These are phyloP conservation scores for Fusarium coicis DNA, from an alignment of 2,329 filamentous ascomycete genomes.

Conservation along the genomic window DNA sequence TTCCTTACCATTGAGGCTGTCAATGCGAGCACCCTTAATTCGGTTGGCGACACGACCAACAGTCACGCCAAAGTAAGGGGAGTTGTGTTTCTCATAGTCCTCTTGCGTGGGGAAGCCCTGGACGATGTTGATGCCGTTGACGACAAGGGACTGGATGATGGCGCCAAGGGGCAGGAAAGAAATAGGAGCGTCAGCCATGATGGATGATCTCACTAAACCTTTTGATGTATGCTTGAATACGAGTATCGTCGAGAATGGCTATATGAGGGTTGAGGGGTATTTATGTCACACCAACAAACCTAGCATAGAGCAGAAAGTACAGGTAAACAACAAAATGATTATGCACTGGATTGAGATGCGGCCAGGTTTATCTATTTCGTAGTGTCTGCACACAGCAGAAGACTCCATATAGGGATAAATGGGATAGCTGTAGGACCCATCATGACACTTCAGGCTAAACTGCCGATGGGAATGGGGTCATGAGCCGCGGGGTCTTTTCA, in stretches of 20 bases:
- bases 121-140: conserved; percentile 86
- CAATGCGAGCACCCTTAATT: conserved; percentile 76
- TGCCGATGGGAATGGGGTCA: conserved; percentile 34
- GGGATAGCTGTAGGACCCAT: conserved; percentile 35
- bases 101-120: conserved; percentile 82
- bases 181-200: conserved; percentile 62
- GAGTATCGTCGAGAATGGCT: conserved; percentile 11
- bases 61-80: conserved; percentile 88
- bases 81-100: conserved; percentile 80
- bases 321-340: conserved; percentile 1
- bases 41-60: conserved; percentile 90
- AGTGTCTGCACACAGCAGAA: conserved; percentile 8
- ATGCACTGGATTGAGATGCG: conserved; percentile 18
- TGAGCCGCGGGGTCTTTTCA: conserved; percentile 19
- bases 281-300: conserved; percentile 15
- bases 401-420: conserved; percentile 36
- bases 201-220: conserved; percentile 14
- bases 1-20: conserved; percentile 74
- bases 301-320: background rate
- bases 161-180: conserved; percentile 80
- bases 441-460: conserved; percentile 44
- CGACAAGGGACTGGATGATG: conserved; percentile 82
- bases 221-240: background rate
- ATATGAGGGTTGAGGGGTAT: background rate
- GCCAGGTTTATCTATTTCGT: conserved; percentile 30